Evolutionary conservation across 805 yeast species (phyloP).

Genomic region (Candida krabiensis): DNA sequence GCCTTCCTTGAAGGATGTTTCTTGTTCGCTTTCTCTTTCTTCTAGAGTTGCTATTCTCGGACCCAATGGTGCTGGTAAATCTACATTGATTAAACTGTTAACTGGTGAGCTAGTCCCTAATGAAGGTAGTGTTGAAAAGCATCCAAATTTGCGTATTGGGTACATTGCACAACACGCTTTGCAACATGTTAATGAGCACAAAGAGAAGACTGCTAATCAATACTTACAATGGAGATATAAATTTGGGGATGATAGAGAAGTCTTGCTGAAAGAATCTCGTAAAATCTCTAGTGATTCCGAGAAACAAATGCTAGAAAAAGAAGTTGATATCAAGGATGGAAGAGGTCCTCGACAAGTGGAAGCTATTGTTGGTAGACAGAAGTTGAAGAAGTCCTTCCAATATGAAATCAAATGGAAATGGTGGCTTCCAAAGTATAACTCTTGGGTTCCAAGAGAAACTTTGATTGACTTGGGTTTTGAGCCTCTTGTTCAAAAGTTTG

Average conservation of each 20-base stretch:
- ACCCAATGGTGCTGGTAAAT: constrained; percentile 99
- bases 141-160: constrained; percentile 96
- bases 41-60: constrained; percentile 96
- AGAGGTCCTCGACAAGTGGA: constrained; percentile 82
- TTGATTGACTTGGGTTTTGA: constrained; percentile 82
- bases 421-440: constrained; percentile 90
- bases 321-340: constrained; percentile 81
- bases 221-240: constrained; percentile 98
- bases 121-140: constrained; percentile 91
- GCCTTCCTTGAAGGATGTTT: constrained; percentile 76
- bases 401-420: constrained; percentile 93
- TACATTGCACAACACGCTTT: constrained; percentile 98
- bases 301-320: constrained; percentile 71
- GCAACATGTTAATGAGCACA: constrained; percentile 95
- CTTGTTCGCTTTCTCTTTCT: constrained; percentile 90
- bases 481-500: constrained; percentile 88
- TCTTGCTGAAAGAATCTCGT: constrained; percentile 88
- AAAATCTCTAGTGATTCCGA: constrained; percentile 74
- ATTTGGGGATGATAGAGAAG: constrained; percentile 98
- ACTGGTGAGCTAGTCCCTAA: constrained; percentile 91
- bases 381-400: constrained; percentile 93
- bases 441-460: constrained; percentile 87
- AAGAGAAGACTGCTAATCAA: constrained; percentile 97
- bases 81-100: constrained; percentile 87
- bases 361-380: constrained; percentile 96